Percentiles rank a stretch among this genome's conserved stretches.
phyloP scores from a whole-genome alignment of 139 green algal genomes.

The Chlorella vulgaris region DNA sequence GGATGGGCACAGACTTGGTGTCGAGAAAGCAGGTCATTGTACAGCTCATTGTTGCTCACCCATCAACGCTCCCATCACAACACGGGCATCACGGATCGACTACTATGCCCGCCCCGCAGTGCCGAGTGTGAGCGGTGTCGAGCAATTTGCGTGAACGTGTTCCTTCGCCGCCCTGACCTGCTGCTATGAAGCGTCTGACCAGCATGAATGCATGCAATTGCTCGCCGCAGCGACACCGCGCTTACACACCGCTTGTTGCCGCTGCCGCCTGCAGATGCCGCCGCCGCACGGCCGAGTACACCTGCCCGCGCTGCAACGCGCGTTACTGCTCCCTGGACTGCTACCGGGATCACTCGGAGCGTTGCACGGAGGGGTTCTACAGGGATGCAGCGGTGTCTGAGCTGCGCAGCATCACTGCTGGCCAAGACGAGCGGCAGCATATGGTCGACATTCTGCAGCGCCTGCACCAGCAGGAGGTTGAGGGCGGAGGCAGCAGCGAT shows the following conservation, averaged over 20 bases:
- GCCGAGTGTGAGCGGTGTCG: constrained; percentile 14
- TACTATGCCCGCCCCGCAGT: neutral
- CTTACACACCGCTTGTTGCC: too few relatives aligned
- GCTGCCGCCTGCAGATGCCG: constrained; percentile 61
- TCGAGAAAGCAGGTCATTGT: too few relatives aligned
- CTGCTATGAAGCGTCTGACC: too few relatives aligned
- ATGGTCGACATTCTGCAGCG: constrained; percentile 70
- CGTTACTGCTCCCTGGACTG: constrained; percentile 80
- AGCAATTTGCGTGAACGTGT: too few relatives aligned
- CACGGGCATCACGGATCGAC: too few relatives aligned
- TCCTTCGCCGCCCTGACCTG: too few relatives aligned
- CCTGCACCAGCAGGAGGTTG: constrained; percentile 48
- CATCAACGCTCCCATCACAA: too few relatives aligned
- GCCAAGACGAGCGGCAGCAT: constrained; percentile 41
- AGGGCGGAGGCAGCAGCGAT: constrained; percentile 28
- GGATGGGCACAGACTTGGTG: too few relatives aligned
- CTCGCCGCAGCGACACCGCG: too few relatives aligned
- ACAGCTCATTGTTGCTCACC: too few relatives aligned
- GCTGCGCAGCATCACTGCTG: constrained; percentile 45
- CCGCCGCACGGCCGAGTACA: constrained; percentile 65
- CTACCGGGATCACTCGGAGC: constrained; percentile 72
- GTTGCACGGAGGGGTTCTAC: constrained; percentile 78
- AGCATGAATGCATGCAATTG: neutral
- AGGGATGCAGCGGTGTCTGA: constrained; percentile 60
- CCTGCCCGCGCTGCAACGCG: constrained; percentile 78